Base-by-base conservation (phyloP, 768 basidiomycete species). In the Psilocybe cyanescens region DNA sequence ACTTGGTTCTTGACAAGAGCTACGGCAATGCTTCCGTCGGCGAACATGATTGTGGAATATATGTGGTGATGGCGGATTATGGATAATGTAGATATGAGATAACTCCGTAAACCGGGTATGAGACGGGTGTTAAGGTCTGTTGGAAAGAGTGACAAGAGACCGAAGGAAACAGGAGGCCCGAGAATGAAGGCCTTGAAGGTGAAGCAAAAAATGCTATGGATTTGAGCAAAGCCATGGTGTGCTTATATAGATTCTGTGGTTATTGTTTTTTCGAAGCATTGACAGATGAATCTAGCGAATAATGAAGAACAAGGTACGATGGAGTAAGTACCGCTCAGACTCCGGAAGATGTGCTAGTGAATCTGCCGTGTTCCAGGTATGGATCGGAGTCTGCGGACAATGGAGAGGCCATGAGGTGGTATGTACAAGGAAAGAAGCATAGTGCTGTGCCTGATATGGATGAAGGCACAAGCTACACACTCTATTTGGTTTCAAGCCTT, bases 1-100 rank as follows among this genome's bases (percentile, higher is more conserved):
- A 91, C 85, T 70, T 86, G 84, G 67, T 83, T 85, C 65, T 86
- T 85, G 49, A 91, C 86, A 60, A 90, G 69, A 19, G 90, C 90
- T 59, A 91, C 82, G 55, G 88, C 90, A 60, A 90, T 75, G 44
- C 83, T 81, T 55, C 89, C 86, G 69, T 83, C 73, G 65, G 81
- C 74, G 79, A 86, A 79, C 71, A 74, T 75, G 31, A 59, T 73
- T 29, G 48, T 60, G 14, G 37, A 11, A 35, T 8, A n/a, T 7
- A 35, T 35, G 33, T 35, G 53, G 12, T 24, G 16, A 30, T 50
- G 33, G 29, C 11, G 5, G 24, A 44, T 44, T 44, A 44, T 47
- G 28, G n/a, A 45, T 33, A 17, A 35, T 48, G 45, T 30, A 28
- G 46, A 53, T 61, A 47, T 46, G 44, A 29, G 35, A 37, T 44